Base-by-base conservation (phyloP, 2,329 filamentous ascomycete species). In the Fusarium fujikuroi region DNA sequence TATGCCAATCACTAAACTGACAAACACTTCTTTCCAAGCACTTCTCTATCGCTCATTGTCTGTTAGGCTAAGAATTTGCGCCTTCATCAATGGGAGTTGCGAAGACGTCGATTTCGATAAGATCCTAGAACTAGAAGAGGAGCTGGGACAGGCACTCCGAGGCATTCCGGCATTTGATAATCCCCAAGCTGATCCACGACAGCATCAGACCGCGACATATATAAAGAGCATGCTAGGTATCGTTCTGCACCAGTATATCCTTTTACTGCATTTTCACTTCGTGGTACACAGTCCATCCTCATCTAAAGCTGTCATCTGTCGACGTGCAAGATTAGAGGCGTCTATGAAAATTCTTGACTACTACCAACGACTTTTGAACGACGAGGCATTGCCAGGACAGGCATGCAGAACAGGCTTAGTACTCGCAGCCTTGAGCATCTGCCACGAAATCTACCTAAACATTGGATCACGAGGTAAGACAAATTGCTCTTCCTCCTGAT, bases 241-340 rank as follows among this genome's bases (percentile, higher is more conserved):
- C 1, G 9, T 43, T 7, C 12, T 56, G 16, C 8, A 56, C 15
- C 52, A 56, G 21, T 32, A 43, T 3, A 8, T 15, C 2, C 3
- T 56, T 9, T 21, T 56, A 9, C 21, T 56, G 2, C 16, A 56
- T 32, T 44, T 30, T 12, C 25, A 30, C 2, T 56, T 32, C 11
- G 16, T 44, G 3, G 9, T 9, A 0, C 25, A 23, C 15, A 43
- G 0, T 2, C 9, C 3, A 3, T 23, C 25, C 11, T 16, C 16
- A 5, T 14, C 25, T 3, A 56, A 44, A 11, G 10, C 5, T 15
- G 21, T 23, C 2, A 43, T 32, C 0, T 56, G 52, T 23, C 37
- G 37, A 23, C 52, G 52, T 1, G 37, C 25, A 7, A 32, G 52
- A 6, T 23, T 56, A 11, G 52, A 56, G 12, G 52, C 37, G 3